Conservation (phyloP, 106 monocot genomes). For the Dactylorhiza incarnata region DNA sequence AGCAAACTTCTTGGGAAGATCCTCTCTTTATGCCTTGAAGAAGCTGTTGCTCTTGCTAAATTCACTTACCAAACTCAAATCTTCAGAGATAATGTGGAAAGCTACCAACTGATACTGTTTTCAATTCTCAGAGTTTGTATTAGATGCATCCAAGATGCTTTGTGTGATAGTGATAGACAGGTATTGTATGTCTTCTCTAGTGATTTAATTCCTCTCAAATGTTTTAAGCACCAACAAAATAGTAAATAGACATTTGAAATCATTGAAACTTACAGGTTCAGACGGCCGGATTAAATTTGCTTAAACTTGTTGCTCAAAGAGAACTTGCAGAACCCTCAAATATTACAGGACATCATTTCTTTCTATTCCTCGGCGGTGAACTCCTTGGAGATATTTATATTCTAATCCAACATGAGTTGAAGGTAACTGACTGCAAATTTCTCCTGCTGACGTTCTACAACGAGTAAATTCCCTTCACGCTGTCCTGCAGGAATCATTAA, state of each 20-base stretch:
- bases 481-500: constrained; percentile 36
- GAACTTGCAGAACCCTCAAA: constrained; percentile 37
- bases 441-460: neutral
- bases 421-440: constrained; percentile 39
- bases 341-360: constrained; percentile 22
- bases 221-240: neutral
- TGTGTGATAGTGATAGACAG: constrained; percentile 48
- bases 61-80: constrained; percentile 35
- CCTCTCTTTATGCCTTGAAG: constrained; percentile 66
- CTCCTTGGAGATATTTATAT: constrained; percentile 57
- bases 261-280: constrained; percentile 38
- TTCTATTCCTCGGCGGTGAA: constrained; percentile 53
- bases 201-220: neutral
- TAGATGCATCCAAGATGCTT: constrained; percentile 32
- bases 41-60: constrained; percentile 43
- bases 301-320: constrained; percentile 60
- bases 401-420: constrained; percentile 44
- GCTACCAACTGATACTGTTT: constrained; percentile 13
- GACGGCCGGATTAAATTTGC: constrained; percentile 42
- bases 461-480: neutral
- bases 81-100: constrained; percentile 15
- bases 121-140: constrained; percentile 34
- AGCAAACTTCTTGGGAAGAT: constrained; percentile 54
- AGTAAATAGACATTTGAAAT: neutral
- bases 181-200: constrained; percentile 21